phyloP scores from a whole-genome alignment of 495 filamentous ascomycete species.

The Geoglossum glabrum region DNA sequence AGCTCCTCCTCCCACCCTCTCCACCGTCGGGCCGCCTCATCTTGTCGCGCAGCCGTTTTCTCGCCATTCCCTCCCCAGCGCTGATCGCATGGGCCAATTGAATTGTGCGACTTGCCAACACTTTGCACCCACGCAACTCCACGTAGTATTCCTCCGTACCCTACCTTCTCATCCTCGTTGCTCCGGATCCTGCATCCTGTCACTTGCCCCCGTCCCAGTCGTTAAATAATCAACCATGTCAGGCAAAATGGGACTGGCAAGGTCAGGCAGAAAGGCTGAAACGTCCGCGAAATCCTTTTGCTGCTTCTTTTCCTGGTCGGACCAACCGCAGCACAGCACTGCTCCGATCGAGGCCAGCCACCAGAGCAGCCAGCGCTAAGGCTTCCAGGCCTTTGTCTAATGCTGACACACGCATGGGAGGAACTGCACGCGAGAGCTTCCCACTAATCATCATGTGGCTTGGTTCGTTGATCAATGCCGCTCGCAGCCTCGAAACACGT shows the following conservation, averaged over 20 bases:
- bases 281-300: neutral
- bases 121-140: neutral
- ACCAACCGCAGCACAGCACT: neutral
- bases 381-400: neutral
- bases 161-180: neutral
- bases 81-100: neutral
- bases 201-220: neutral
- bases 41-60: neutral
- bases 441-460: neutral
- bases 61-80: neutral
- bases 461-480: neutral
- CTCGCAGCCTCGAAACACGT: neutral
- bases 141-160: too few relatives aligned
- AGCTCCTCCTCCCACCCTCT: too few relatives aligned
- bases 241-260: neutral
- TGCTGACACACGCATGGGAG: neutral
- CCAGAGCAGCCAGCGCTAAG: neutral
- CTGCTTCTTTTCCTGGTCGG: neutral
- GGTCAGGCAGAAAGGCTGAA: neutral
- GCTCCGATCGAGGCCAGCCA: too few relatives aligned
- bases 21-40: too few relatives aligned
- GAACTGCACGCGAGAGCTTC: neutral
- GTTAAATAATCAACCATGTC: neutral
- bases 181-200: neutral
- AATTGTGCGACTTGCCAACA: neutral